Conservation (phyloP, 2,329 filamentous ascomycete species). For the Huntiella abstrusa region DNA sequence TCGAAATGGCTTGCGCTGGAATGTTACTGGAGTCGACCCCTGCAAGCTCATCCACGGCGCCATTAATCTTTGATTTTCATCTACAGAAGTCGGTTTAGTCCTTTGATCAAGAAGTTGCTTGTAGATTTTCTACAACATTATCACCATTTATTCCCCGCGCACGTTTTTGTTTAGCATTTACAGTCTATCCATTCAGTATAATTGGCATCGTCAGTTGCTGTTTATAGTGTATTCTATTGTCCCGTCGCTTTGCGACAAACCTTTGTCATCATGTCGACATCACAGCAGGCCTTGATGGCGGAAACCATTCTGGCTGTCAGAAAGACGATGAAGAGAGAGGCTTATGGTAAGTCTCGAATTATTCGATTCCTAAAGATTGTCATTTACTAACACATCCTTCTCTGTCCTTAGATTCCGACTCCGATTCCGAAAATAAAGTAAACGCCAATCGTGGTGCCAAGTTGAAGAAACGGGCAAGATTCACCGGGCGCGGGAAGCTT, state of each 20-base stretch:
- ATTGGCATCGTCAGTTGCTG: no score
- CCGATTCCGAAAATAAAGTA: conserved; percentile 51
- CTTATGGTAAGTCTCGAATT: conserved; percentile 30
- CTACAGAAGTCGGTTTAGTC: no score
- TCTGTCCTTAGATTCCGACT: conserved; percentile 46
- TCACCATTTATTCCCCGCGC: no score
- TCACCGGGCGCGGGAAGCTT: conserved; percentile 51
- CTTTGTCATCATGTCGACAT: conserved; percentile 19
- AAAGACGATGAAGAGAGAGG: conserved; percentile 44
- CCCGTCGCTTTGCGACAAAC: neutral
- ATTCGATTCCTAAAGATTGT: neutral
- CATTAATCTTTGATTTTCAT: no score
- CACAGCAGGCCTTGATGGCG: conserved; percentile 42
- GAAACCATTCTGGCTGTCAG: conserved; percentile 52
- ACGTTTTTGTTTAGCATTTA: no score
- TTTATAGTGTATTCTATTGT: neutral
- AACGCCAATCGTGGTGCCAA: conserved; percentile 63
- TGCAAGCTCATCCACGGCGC: no score
- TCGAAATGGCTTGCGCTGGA: no score
- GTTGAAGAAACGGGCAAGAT: conserved; percentile 55
- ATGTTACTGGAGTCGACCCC: no score
- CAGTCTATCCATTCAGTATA: no score
- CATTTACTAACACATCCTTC: neutral
- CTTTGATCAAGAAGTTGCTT: no score
- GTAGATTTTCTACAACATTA: no score